Percentiles rank a stretch among this genome's conserved stretches.
These are phyloP conservation scores for Protomyces gravidus DNA, from an alignment of 1,139 yeast genomes.

Conservation along the genomic window DNA sequence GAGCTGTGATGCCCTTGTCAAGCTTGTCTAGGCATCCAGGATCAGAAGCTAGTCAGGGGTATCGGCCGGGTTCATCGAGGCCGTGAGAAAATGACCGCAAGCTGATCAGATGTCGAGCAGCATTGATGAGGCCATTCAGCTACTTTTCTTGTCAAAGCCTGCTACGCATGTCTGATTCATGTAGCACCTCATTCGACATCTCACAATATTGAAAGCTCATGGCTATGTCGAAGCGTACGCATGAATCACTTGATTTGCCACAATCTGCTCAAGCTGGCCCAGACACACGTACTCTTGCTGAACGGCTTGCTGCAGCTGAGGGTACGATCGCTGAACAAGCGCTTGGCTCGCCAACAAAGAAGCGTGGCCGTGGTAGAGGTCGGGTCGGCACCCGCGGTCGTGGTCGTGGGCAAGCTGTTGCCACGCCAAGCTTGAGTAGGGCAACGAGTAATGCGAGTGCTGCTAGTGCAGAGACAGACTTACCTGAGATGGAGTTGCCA, in stretches of 20 bases:
- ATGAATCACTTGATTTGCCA: not conserved
- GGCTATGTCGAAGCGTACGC: not conserved
- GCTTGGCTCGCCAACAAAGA: not conserved
- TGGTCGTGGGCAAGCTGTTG: slow-evolving; percentile 10
- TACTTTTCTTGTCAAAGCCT: too few relatives aligned
- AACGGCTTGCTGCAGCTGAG: slow-evolving; percentile 2
- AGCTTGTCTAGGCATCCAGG: too few relatives aligned
- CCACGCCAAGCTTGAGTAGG: slow-evolving; percentile 8
- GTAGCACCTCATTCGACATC: too few relatives aligned
- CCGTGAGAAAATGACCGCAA: too few relatives aligned
- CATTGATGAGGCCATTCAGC: too few relatives aligned
- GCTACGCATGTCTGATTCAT: too few relatives aligned
- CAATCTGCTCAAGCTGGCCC: not conserved
- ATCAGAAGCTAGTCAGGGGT: too few relatives aligned
- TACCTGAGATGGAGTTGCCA: slow-evolving; percentile 20
- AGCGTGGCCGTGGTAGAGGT: not conserved
- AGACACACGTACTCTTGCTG: not conserved
- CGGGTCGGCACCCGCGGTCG: slow-evolving; percentile 21
- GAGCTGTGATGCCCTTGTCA: too few relatives aligned
- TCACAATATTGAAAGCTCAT: too few relatives aligned
- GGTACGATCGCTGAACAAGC: not conserved
- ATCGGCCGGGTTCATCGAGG: too few relatives aligned
- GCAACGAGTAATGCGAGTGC: slow-evolving; percentile 10
- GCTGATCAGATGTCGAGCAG: too few relatives aligned
- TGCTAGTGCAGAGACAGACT: slow-evolving; percentile 4